phyloP scores from a whole-genome alignment of 495 filamentous ascomycete genomes.

The Tuber indicum region DNA sequence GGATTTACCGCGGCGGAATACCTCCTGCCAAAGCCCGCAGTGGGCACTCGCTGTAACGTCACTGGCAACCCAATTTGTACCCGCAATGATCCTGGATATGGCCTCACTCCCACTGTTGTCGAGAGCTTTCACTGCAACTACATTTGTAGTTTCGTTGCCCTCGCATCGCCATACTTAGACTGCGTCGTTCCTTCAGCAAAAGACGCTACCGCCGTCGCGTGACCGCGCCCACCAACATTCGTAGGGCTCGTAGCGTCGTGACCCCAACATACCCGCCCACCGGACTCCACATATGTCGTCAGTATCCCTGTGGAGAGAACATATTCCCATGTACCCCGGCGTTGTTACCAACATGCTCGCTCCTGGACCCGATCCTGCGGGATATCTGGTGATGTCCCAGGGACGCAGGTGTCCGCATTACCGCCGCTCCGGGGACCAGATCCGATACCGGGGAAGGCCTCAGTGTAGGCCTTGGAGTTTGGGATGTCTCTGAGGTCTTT shows the following conservation, averaged over 20 bases:
- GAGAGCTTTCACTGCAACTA: constrained; percentile 63
- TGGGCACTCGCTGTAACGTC: constrained; percentile 45
- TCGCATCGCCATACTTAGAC: constrained; percentile 54
- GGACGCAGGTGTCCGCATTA: not conserved
- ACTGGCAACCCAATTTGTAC: constrained; percentile 55
- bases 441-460: not conserved
- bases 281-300: constrained; percentile 45
- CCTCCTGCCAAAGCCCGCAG: not conserved
- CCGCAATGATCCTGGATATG: constrained; percentile 50
- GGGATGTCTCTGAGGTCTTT: not conserved
- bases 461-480: not conserved
- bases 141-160: constrained; percentile 51
- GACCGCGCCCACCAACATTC: constrained; percentile 52
- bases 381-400: not conserved
- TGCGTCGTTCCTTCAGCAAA: constrained; percentile 55
- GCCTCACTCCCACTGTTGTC: constrained; percentile 48
- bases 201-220: constrained; percentile 62
- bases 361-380: not conserved
- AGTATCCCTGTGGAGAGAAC: constrained; percentile 34
- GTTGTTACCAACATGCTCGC: constrained; percentile 48
- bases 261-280: constrained; percentile 50
- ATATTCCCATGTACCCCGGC: constrained; percentile 42
- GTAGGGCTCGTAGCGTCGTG: constrained; percentile 46
- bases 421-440: not conserved
- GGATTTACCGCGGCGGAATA: not conserved